Percentiles rank a stretch among this genome's conserved stretches.
These are phyloP conservation scores for Pseudogymnoascus sp. DNA, from an alignment of 2,329 filamentous ascomycete genomes.

Conservation along the genomic window DNA sequence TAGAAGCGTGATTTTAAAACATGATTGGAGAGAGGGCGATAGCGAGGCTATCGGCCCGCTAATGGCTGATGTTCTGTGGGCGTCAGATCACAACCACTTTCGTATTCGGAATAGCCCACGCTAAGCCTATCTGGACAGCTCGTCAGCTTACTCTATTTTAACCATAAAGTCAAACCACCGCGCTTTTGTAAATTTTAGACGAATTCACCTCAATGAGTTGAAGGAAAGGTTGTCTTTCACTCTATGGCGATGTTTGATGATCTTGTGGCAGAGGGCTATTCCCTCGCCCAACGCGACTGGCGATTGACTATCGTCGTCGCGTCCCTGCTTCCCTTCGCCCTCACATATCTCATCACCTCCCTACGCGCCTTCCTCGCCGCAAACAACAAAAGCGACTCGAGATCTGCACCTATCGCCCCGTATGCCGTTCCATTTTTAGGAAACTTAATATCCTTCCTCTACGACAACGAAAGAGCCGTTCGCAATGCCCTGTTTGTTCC, in stretches of 20 bases:
- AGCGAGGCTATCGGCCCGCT: neutral
- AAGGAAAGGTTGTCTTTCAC: neutral
- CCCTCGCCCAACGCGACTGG: neutral
- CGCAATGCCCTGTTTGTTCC: conserved; percentile 12
- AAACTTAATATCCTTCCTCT: conserved; percentile 17
- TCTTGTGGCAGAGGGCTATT: neutral
- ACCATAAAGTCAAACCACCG: neutral
- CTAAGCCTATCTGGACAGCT: neutral
- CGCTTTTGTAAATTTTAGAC: neutral
- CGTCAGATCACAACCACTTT: neutral
- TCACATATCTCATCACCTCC: neutral
- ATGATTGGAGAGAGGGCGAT: neutral
- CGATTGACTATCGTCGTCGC: neutral
- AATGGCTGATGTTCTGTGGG: neutral
- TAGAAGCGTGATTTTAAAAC: neutral
- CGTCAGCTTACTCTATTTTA: neutral
- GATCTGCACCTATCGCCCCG: conserved; percentile 16
- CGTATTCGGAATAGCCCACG: neutral
- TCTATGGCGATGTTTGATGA: neutral
- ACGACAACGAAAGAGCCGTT: conserved; percentile 14
- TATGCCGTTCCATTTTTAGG: conserved; percentile 17
- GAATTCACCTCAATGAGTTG: neutral
- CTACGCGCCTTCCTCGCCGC: neutral
- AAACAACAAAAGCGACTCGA: conserved; percentile 8
- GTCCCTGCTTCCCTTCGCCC: neutral